Conservation (phyloP, 331 rosid genomes). For the Rhamnella rubrinervis region DNA sequence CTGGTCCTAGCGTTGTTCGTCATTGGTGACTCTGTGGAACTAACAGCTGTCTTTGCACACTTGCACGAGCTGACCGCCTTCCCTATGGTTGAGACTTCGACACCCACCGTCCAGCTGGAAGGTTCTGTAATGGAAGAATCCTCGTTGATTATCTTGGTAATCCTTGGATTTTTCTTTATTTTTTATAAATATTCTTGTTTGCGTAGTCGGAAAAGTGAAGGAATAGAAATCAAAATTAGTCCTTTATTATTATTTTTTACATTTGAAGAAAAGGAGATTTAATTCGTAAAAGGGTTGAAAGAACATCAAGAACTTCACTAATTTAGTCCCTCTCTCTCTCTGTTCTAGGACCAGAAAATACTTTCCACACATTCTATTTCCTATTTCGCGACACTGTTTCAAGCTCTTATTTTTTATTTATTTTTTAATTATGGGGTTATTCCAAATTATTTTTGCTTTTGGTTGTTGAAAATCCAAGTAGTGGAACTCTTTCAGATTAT, state of each 20-base stretch:
- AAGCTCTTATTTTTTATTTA: too few relatives aligned
- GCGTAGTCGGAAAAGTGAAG: not conserved
- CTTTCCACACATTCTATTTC: not conserved
- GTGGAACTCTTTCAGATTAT: too few relatives aligned
- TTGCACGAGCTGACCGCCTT: conserved; percentile 76
- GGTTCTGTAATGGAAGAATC: conserved; percentile 81
- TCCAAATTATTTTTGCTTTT: too few relatives aligned
- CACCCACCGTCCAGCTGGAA: conserved; percentile 72
- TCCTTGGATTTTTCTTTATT: not conserved
- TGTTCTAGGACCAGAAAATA: not conserved
- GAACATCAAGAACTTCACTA: too few relatives aligned
- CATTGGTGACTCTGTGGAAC: conserved; percentile 89
- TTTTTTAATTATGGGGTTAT: too few relatives aligned
- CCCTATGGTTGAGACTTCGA: conserved; percentile 91
- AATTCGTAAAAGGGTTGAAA: too few relatives aligned
- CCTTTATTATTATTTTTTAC: too few relatives aligned
- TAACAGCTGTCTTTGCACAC: conserved; percentile 76
- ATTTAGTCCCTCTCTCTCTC: too few relatives aligned
- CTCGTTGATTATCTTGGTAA: conserved; percentile 86
- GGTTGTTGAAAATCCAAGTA: too few relatives aligned
- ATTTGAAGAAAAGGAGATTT: not conserved
- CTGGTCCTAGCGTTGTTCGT: conserved; percentile 67
- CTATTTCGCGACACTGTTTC: too few relatives aligned
- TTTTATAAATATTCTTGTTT: not conserved
- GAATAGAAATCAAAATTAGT: not conserved